phyloP scores from a whole-genome alignment of 441 rosid genomes.

The Pelargonium fulgidum region DNA sequence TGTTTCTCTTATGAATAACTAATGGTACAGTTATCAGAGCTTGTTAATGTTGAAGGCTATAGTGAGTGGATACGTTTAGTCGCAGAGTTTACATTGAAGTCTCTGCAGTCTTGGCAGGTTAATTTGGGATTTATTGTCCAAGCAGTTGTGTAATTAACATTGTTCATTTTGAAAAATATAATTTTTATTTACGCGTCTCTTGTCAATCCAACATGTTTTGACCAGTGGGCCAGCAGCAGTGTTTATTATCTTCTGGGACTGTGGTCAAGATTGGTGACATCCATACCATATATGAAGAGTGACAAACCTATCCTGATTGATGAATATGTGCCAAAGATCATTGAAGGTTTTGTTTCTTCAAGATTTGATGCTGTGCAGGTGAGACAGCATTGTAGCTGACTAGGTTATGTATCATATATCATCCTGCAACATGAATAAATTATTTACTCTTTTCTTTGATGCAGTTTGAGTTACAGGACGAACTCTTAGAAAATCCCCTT shows the following conservation, averaged over 20 bases:
- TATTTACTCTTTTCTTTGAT: conserved; percentile 13
- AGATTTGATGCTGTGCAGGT: conserved; percentile 96
- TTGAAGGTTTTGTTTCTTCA: conserved; percentile 90
- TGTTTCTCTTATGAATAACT: conserved; percentile 22
- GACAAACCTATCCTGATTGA: conserved; percentile 95
- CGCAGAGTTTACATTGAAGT: conserved; percentile 91
- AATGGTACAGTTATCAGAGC: conserved; percentile 83
- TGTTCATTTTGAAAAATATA: not conserved
- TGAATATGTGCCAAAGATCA: conserved; percentile 94
- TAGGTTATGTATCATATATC: not conserved
- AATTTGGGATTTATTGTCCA: conserved; percentile 16
- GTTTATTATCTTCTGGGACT: conserved; percentile 91
- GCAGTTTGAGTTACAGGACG: conserved; percentile 78
- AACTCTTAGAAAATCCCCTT: conserved; percentile 78
- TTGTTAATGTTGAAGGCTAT: conserved; percentile 93
- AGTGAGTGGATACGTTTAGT: conserved; percentile 97
- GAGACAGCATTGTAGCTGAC: conserved; percentile 1
- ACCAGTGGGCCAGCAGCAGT: conserved; percentile 99
- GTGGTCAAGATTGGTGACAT: conserved; percentile 94
- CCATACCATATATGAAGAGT: conserved; percentile 88
- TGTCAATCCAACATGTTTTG: conserved; percentile 12
- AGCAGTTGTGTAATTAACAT: not conserved
- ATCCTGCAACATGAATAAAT: not conserved
- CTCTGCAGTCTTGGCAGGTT: conserved; percentile 99
- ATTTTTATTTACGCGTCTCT: not conserved